Base-by-base conservation (phyloP, 768 basidiomycete species). In the Lentinula guzmanii region DNA sequence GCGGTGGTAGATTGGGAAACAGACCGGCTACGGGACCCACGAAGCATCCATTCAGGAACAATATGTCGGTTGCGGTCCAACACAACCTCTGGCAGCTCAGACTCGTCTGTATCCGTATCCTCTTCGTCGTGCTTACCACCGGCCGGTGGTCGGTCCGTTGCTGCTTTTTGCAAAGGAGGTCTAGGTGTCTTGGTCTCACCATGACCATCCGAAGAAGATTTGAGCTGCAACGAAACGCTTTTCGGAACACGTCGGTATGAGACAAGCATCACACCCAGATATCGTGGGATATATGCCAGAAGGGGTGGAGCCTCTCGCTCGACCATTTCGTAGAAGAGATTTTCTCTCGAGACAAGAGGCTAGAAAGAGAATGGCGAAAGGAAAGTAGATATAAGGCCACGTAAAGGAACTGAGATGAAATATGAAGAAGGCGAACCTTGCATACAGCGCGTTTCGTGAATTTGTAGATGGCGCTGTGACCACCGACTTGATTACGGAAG, bases 231-330 rank as follows among this genome's bases (percentile, higher is more conserved):
- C 58, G 67, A 66, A 9, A 37, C 28, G 24, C 37, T 68, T 67
- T 80, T 86, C 13, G 82, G 75, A 43, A 93, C 90, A 13, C 89
- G 84, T 28, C 97, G 86, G 70, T 98, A 98, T 57, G 90, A 96
- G 67, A 99, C 96, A 45, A 98, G 83, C 94, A 99, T 97, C 59
- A 99, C 97, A 24, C 97, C 97, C 15, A 99, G 81, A 73, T 99
- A 99, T 48, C 95, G 89, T n/a, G 97, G 97, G 62, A 98, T 97
- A 69, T 93, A 99, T 13, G 84, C 89, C 4, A 98, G 81, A 8
- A 99, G 80, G 4, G 93, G 94, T 0, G 97, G 96, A 0, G 93
- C 92, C 68, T 94, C 92, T 31, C 88, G 84, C 71, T 99, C 97
- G 35, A 98, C 94, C 1, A 95, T 86, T 71, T 99, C 97, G 71